A percentile compares a stretch with the other conserved stretches of the same genome.
Evolutionary conservation across 331 rosid genomes (phyloP).

Genomic region (Quercus tomentella): DNA sequence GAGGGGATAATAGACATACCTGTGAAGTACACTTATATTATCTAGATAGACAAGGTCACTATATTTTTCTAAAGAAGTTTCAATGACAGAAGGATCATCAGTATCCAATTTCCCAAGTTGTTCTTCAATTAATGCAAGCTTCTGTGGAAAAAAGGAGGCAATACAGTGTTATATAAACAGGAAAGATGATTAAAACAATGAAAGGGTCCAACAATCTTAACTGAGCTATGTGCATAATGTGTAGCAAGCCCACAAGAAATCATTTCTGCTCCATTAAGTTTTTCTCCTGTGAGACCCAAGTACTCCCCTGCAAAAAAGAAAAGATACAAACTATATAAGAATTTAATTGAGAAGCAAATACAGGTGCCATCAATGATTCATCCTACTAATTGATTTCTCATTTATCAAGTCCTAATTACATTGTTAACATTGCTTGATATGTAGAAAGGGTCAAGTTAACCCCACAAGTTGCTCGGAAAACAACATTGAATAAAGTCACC

Average conservation of each 20-base stretch:
- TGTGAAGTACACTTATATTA: conserved; percentile 40
- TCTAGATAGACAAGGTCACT: conserved; percentile 41
- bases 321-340: too few relatives aligned
- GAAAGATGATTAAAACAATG: neutral
- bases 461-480: neutral
- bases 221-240: conserved; percentile 68
- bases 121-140: too few relatives aligned
- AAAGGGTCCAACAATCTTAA: conserved; percentile 38
- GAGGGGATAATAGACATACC: conserved; percentile 36
- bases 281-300: too few relatives aligned
- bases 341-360: neutral
- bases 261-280: neutral
- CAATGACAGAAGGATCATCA: too few relatives aligned
- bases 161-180: neutral
- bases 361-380: neutral
- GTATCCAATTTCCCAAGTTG: too few relatives aligned
- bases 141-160: too few relatives aligned
- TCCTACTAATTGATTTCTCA: neutral
- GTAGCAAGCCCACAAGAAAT: conserved; percentile 84
- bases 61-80: conserved; percentile 22
- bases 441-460: neutral
- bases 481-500: neutral
- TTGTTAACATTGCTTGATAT: neutral
- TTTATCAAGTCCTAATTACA: neutral
- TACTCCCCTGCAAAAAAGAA: too few relatives aligned